Evolutionary conservation across 2,329 filamentous ascomycete species (phyloP), one percentile per base, ranked within the genome.

Genomic region (Orbilia oligospora): DNA sequence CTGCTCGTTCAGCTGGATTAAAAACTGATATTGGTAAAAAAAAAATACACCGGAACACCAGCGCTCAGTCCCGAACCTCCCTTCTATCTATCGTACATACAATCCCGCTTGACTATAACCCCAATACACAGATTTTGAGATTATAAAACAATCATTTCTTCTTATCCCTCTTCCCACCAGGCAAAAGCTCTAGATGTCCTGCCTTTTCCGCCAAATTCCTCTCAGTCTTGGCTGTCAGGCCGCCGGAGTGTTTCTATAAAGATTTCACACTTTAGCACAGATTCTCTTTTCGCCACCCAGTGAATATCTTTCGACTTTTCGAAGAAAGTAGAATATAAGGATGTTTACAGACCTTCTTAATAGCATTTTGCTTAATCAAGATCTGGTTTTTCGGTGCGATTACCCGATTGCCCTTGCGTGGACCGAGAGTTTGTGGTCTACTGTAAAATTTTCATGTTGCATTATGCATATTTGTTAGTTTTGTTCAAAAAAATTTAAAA

Each of bases 181-280:
- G 87, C 82, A 93, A 83, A 82, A 93, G 83, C 84, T 93, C 91
- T 82, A 93, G 82, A 86, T 93, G 91, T 14, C 91, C 91, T 4
- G 90, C 91, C 82, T 89, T 89, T 79, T 89, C 86, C 12, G 90
- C 91, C 9, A 93, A 86, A 80, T 87, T 88, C 78, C 88, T 88
- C 83, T 93, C 91, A n/a, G 91, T 93, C 85, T 89, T 87, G 0
- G 87, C 88, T 2, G 88, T 88, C 48, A 93, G 84, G 0, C 90
- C 90, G 0, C 88, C 86, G 0, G 89, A 87, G 79, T 89, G 86
- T 87, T 91, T 91, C 88, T 88, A 70, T 71, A 58, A 55, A 30
- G 6, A 3, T 30, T 24, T 63, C 12, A 12, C 10, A 36, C n/a
- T 44, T 44, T 44, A 44, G 38, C 38, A n/a, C 22, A 3, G 22